Base-by-base conservation (phyloP, 2,329 filamentous ascomycete genomes). In the Rutstroemia sp. region DNA sequence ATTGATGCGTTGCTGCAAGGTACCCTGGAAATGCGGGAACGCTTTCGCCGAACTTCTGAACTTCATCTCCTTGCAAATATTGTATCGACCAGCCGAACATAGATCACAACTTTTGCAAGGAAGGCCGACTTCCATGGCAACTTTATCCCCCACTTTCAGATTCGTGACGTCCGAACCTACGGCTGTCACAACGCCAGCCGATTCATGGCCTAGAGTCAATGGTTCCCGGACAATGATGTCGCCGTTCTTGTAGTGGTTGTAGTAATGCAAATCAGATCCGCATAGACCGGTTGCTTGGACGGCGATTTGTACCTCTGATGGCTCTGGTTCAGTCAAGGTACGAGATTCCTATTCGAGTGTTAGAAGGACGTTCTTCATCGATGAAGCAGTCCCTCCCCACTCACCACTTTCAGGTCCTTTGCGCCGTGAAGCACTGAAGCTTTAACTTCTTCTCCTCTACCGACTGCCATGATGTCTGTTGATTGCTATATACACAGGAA, bases 221-320 rank as follows among this genome's bases (percentile, higher is more conserved):
- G 92, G 87, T 68, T 82, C 88, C 63, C 81, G 81, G 48, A 97
- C 92, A 60, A 96, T 86, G 88, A 96, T 96, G 64, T 92, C 92
- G 42, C 94, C 92, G 70, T 97, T 97, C 75, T 88, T 88, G 65
- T 92, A 92, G 54, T 88, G 87, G 70, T 94, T 89, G 90, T 92
- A 97, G 78, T 97, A 97, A 76, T 97, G 92, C 57, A 97, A 85
- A 71, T 96, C 92, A 59, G 89, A 95, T 80, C 92, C 94, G 77
- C 94, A 97, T 67, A 97, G 96, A 54, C 94, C 94, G 2, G 92
- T 97, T 73, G 88, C 92, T 73, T 92, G 89, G 70, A 97, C 82
- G 54, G 89, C 89, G 58, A 97, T 73, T 45, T 90, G 90, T 49
- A 96, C 90, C 75, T 96, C 88, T 51, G 57, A 54, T 48, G 66